Percentiles rank a stretch among this genome's conserved stretches.
phyloP scores from a whole-genome alignment of 1,284 basidiomycete genomes.

The Cutaneotrichosporon daszewskae region DNA sequence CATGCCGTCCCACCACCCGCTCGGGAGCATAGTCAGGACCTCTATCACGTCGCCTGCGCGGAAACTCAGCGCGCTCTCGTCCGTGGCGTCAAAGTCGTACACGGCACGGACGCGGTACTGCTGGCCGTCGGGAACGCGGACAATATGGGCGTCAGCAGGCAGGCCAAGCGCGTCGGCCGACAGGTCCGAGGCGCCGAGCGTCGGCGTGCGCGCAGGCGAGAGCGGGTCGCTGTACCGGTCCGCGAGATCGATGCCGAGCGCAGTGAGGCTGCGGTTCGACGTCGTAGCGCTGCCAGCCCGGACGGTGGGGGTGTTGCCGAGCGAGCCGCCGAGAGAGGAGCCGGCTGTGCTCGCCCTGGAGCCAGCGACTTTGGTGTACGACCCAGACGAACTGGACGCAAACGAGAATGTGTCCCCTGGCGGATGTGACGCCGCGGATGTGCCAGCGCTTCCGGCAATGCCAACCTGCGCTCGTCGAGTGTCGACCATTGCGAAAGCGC shows the following conservation, averaged over 20 bases:
- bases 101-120: constrained; percentile 66
- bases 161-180: constrained; percentile 11
- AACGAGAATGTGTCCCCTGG: no score
- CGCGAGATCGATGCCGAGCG: background rate
- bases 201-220: background rate
- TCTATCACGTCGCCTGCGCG: constrained; percentile 83
- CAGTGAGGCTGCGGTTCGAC: background rate
- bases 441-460: no score
- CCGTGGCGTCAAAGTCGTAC: constrained; percentile 86
- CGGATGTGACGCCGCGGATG: no score
- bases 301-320: background rate
- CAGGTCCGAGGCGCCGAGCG: constrained; percentile 1
- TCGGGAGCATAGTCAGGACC: constrained; percentile 82
- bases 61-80: constrained; percentile 83
- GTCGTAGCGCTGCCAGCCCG: background rate
- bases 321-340: background rate
- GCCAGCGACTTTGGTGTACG: no score
- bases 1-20: constrained; percentile 98
- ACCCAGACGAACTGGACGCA: no score
- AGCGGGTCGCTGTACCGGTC: background rate
- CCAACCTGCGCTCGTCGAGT: no score
- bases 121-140: constrained; percentile 17
- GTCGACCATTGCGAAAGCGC: no score
- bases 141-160: constrained; percentile 10
- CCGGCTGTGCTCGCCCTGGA: no score